Evolutionary conservation across 2,329 filamentous ascomycete genomes (phyloP).

Genomic region (Penicillium sp.): DNA sequence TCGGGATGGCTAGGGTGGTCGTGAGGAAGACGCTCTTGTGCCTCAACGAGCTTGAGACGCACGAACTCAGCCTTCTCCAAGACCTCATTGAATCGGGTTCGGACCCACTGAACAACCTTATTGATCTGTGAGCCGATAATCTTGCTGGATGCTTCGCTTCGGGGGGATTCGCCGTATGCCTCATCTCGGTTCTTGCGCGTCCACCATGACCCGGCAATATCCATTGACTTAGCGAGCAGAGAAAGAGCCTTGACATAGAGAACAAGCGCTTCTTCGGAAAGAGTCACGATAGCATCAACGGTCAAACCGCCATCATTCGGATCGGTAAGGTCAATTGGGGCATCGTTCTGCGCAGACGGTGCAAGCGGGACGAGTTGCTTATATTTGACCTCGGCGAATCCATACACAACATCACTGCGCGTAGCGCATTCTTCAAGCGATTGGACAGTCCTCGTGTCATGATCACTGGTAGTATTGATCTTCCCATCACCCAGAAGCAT

Average conservation of each 20-base stretch:
- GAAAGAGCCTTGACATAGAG: slow-evolving; percentile 93
- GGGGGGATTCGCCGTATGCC: slow-evolving; percentile 44
- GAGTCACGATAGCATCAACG: slow-evolving; percentile 75
- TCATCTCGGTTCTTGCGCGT: slow-evolving; percentile 70
- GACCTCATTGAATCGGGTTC: slow-evolving; percentile 92
- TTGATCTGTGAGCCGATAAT: slow-evolving; percentile 72
- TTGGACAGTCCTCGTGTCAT: slow-evolving; percentile 75
- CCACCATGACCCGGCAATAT: slow-evolving; percentile 94
- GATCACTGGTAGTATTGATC: slow-evolving; percentile 63
- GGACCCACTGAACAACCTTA: slow-evolving; percentile 92
- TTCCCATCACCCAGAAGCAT: slow-evolving; percentile 63
- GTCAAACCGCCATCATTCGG: slow-evolving; percentile 72
- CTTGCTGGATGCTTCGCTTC: slow-evolving; percentile 48
- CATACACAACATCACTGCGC: slow-evolving; percentile 91
- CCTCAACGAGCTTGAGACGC: slow-evolving; percentile 80
- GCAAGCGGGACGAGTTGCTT: slow-evolving; percentile 90
- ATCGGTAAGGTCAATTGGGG: slow-evolving; percentile 43
- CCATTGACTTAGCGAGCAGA: slow-evolving; percentile 89
- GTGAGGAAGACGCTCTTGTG: slow-evolving; percentile 76
- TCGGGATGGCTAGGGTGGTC: slow-evolving; percentile 84
- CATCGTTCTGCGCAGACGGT: slow-evolving; percentile 58
- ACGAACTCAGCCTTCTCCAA: slow-evolving; percentile 94
- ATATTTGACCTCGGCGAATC: slow-evolving; percentile 97
- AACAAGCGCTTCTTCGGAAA: slow-evolving; percentile 92
- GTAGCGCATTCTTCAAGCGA: slow-evolving; percentile 89